phyloP scores from a whole-genome alignment of 352 stramenopile species.

The Thalassiosira oceanica region DNA sequence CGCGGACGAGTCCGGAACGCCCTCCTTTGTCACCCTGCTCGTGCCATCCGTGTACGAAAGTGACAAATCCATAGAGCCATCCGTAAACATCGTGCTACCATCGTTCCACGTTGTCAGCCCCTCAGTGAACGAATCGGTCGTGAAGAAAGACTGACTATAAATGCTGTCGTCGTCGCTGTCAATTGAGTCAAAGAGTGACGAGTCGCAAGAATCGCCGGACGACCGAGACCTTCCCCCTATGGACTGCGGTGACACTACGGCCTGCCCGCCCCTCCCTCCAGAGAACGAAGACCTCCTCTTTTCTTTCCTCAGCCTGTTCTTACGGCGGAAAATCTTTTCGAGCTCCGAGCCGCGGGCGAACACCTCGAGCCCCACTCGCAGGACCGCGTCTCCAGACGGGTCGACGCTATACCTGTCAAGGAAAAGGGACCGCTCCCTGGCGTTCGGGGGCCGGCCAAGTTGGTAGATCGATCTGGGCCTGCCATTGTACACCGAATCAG shows the following conservation, averaged over 20 bases:
- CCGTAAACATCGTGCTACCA: slow-evolving; percentile 21
- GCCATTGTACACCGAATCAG: slow-evolving; percentile 4
- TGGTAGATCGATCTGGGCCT: slow-evolving; percentile 21
- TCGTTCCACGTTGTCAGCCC: slow-evolving; percentile 19
- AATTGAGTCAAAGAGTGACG: neutral
- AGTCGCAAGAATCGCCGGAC: neutral
- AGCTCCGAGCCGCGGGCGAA: slow-evolving; percentile 34
- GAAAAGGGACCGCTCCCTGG: slow-evolving; percentile 20
- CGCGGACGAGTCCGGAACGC: neutral
- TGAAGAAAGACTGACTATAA: slow-evolving; percentile 22
- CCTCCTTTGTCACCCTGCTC: neutral
- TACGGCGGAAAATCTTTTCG: slow-evolving; percentile 31
- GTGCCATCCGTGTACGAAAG: slow-evolving; percentile 3
- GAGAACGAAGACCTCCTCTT: no score
- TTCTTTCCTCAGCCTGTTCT: slow-evolving; percentile 7
- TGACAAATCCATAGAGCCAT: slow-evolving; percentile 14
- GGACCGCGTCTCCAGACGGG: slow-evolving; percentile 20
- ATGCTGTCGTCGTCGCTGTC: slow-evolving; percentile 2
- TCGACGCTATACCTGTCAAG: slow-evolving; percentile 30
- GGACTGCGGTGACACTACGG: neutral
- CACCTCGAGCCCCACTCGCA: slow-evolving; percentile 34
- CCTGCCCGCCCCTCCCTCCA: neutral
- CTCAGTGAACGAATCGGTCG: slow-evolving; percentile 5
- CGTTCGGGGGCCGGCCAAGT: slow-evolving; percentile 27
- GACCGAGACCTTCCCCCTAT: neutral